Conservation (phyloP, 208 protist species). For the Leishmania mexicana region DNA sequence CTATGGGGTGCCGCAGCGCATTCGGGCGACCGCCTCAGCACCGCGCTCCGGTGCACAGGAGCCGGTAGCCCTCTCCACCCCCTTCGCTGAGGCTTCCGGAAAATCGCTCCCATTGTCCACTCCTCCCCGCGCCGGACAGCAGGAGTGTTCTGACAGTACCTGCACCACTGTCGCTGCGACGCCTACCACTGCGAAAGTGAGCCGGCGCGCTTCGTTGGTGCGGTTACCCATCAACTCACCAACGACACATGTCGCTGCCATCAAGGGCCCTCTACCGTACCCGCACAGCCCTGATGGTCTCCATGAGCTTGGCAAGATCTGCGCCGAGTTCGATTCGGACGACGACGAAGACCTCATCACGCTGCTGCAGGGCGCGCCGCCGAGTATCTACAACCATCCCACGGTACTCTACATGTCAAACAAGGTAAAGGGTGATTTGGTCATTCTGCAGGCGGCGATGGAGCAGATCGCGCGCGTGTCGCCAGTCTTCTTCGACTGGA, state of each 20-base stretch:
- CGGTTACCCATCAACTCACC: no score
- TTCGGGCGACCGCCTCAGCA: background rate
- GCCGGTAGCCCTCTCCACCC: background rate
- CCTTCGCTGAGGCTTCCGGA: background rate
- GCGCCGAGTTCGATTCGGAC: background rate
- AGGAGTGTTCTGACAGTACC: background rate
- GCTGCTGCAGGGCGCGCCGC: conserved; percentile 26
- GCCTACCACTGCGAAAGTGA: background rate
- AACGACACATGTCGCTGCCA: no score
- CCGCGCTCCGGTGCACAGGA: background rate
- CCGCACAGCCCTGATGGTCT: conserved; percentile 50
- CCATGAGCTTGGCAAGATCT: conserved; percentile 23
- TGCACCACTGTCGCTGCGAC: background rate
- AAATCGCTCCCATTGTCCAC: background rate
- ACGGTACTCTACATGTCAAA: conserved; percentile 61
- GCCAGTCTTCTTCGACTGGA: conserved; percentile 60
- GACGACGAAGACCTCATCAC: conserved; percentile 30
- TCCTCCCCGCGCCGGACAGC: background rate
- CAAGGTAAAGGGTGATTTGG: conserved; percentile 44
- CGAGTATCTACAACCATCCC: conserved; percentile 47
- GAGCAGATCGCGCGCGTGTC: conserved; percentile 43
- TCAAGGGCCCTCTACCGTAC: conserved; percentile 34
- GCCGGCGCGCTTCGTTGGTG: background rate
- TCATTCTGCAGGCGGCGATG: conserved; percentile 44
- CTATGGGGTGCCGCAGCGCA: conserved; percentile 25